A percentile compares a stretch with the other conserved stretches of the same genome.
Evolutionary conservation across 2,329 filamentous ascomycete species (phyloP).

Genomic region (Xylaria polymorpha): DNA sequence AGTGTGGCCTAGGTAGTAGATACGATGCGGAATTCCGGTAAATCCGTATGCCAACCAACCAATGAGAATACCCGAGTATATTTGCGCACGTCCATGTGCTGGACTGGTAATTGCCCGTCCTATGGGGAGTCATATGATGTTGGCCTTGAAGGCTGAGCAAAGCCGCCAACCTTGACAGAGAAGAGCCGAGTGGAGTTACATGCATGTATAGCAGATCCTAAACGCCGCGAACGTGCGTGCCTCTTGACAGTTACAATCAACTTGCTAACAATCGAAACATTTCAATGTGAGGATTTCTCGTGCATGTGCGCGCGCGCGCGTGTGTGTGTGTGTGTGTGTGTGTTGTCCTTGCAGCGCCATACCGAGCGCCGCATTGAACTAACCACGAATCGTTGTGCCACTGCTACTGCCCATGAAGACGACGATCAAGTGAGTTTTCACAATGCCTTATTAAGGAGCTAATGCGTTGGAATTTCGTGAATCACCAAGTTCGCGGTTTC

Average conservation of each 20-base stretch:
- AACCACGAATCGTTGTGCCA: background rate
- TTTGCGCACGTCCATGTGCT: background rate
- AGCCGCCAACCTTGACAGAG: background rate
- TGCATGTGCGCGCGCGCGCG: background rate
- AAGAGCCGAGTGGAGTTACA: background rate
- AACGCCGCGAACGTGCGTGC: slow-evolving; percentile 31
- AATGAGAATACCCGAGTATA: background rate
- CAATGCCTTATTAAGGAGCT: slow-evolving; percentile 12
- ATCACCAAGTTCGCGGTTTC: slow-evolving; percentile 1
- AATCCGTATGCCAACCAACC: background rate
- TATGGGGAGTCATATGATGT: slow-evolving; percentile 22
- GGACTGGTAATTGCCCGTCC: background rate
- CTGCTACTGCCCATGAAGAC: background rate
- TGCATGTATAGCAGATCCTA: slow-evolving; percentile 25
- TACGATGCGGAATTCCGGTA: slow-evolving; percentile 5
- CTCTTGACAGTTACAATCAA: slow-evolving; percentile 7
- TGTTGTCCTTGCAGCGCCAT: background rate
- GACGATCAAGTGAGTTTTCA: slow-evolving; percentile 27
- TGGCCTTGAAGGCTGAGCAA: slow-evolving; percentile 24
- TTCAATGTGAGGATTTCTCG: slow-evolving; percentile 3
- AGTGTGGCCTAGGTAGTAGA: background rate
- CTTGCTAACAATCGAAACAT: background rate
- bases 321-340: background rate
- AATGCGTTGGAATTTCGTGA: background rate
- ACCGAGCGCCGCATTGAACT: background rate